Evolutionary conservation across 805 yeast species (phyloP).

Genomic region (Yamadazyma sp.): DNA sequence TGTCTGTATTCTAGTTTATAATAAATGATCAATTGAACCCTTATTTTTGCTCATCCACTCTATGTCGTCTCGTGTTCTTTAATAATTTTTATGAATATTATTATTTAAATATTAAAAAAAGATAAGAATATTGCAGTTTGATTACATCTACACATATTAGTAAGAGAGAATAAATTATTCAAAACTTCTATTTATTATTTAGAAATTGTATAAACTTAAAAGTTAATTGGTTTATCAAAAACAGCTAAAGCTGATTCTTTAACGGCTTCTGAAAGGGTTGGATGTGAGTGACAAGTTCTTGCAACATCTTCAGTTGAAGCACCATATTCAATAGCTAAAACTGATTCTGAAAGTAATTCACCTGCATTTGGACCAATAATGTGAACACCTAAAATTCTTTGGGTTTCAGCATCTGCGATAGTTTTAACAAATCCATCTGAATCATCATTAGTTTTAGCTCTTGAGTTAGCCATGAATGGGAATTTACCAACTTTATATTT

Average conservation of each 20-base stretch:
- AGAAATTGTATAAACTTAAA: conserved; percentile 35
- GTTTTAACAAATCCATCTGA: conserved; percentile 97
- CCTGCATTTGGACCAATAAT: conserved; percentile 98
- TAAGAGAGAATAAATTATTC: too few relatives aligned
- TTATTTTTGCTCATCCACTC: too few relatives aligned
- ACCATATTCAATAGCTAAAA: conserved; percentile 96
- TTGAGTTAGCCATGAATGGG: conserved; percentile 98
- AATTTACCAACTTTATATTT: conserved; percentile 93
- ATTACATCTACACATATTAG: too few relatives aligned
- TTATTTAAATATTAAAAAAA: too few relatives aligned
- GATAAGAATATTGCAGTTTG: too few relatives aligned
- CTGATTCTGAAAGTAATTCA: conserved; percentile 99
- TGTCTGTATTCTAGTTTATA: too few relatives aligned
- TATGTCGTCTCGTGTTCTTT: too few relatives aligned
- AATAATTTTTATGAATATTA: too few relatives aligned
- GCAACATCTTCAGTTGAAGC: conserved; percentile 98
- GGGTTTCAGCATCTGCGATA: conserved; percentile 94
- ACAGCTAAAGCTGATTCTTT: conserved; percentile 97
- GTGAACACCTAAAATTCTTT: conserved; percentile 93
- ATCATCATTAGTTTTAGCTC: conserved; percentile 97
- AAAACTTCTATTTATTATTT: too few relatives aligned
- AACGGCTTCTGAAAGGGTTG: conserved; percentile 96
- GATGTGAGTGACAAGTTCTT: conserved; percentile 98
- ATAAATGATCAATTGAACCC: too few relatives aligned
- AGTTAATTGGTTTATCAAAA: conserved; percentile 88